These are phyloP conservation scores for Hyphodiscus sp. DNA, from an alignment of 2,329 filamentous ascomycete genomes.

Conservation along the genomic window DNA sequence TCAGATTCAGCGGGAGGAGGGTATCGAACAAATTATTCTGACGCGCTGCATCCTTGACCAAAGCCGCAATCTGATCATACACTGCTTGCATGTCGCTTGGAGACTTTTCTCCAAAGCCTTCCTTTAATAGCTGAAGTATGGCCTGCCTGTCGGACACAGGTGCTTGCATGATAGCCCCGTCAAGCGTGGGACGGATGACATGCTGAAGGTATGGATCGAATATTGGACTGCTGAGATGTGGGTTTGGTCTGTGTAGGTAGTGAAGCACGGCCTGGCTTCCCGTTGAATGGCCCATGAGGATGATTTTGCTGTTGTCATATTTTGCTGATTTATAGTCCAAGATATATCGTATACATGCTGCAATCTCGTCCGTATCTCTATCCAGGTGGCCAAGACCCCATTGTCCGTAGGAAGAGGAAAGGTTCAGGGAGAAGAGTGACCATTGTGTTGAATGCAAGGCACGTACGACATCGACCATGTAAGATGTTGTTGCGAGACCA, in stretches of 20 bases:
- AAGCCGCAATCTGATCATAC: conserved; percentile 28
- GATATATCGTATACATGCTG: conserved; percentile 28
- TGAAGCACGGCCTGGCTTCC: conserved; percentile 62
- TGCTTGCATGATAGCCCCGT: conserved; percentile 58
- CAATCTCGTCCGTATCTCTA: conserved; percentile 33
- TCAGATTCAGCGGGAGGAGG: conserved; percentile 31
- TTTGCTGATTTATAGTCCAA: conserved; percentile 26
- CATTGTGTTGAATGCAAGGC: conserved; percentile 32
- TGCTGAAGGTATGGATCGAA: conserved; percentile 11
- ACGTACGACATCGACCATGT: conserved; percentile 39
- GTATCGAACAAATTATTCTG: conserved; percentile 23
- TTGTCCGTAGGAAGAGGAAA: conserved; percentile 34
- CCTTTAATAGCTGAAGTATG: conserved; percentile 33
- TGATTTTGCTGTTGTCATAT: conserved; percentile 39
- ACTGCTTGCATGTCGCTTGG: conserved; percentile 18
- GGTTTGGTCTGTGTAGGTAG: conserved; percentile 44
- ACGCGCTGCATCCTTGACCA: conserved; percentile 29
- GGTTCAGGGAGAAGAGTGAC: conserved; percentile 34
- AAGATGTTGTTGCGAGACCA: conserved; percentile 42
- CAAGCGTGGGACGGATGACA: conserved; percentile 38
- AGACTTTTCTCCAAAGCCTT: conserved; percentile 28
- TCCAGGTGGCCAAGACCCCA: conserved; percentile 34
- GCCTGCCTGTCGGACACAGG: conserved; percentile 56
- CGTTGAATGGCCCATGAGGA: conserved; percentile 62
- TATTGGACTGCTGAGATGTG: conserved; percentile 12